These are phyloP conservation scores for Agrocybe pediades DNA, from an alignment of 768 basidiomycete genomes.

Conservation along the genomic window DNA sequence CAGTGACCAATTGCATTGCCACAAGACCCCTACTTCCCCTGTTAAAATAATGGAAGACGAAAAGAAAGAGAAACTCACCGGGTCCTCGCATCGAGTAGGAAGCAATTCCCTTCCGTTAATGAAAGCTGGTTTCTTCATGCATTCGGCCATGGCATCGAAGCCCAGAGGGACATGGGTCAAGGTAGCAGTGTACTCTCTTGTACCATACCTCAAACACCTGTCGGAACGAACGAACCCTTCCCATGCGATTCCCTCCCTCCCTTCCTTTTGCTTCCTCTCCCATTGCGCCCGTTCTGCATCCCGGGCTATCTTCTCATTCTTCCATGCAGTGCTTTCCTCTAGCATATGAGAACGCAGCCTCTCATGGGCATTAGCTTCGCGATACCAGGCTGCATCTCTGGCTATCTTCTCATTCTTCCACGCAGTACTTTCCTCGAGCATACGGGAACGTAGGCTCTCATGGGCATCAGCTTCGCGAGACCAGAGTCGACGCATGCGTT, in stretches of 20 bases:
- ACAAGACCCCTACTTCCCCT: slow-evolving; percentile 10
- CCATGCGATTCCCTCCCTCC: slow-evolving; percentile 14
- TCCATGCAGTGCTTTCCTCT: too few relatives aligned
- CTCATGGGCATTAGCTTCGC: too few relatives aligned
- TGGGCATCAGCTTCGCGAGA: not conserved
- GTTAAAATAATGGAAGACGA: not conserved
- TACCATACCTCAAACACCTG: slow-evolving; percentile 16
- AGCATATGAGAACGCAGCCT: too few relatives aligned
- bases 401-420: too few relatives aligned
- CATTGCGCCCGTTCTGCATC: not conserved
- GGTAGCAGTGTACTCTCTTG: slow-evolving; percentile 19
- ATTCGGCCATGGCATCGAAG: slow-evolving; percentile 16
- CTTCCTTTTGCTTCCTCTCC: slow-evolving; percentile 8
- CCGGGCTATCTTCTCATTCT: not conserved
- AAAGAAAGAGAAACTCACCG: not conserved
- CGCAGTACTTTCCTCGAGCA: not conserved
- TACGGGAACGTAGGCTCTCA: not conserved
- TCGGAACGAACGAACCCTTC: not conserved
- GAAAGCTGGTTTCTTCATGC: slow-evolving; percentile 8
- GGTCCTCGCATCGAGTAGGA: slow-evolving; percentile 12
- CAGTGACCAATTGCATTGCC: slow-evolving; percentile 18
- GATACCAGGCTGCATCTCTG: too few relatives aligned
- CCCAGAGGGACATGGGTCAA: slow-evolving; percentile 15
- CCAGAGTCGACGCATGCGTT: not conserved
- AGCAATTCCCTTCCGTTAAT: slow-evolving; percentile 14